Base-by-base conservation (phyloP, 202 grass and related monocot genomes). In the Alloteropsis angusta region DNA sequence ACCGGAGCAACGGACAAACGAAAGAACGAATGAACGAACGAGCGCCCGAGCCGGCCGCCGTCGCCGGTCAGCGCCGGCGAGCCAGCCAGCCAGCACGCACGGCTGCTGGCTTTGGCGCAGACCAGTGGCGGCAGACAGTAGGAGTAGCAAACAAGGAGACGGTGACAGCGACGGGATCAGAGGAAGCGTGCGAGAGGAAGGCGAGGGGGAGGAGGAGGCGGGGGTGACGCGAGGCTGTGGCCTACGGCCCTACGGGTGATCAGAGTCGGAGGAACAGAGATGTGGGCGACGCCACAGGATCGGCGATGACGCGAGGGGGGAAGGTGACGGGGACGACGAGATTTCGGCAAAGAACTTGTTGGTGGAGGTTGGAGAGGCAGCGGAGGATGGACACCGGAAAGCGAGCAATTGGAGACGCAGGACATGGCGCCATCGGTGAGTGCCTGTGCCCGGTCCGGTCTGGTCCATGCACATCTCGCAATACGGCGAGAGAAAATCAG, bases 21-120 rank as follows among this genome's bases (percentile, higher is more conserved):
- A 76, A 74, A 52, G 73, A 58, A 57, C 21, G 81, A 71, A 65
- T 13, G 52, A 76, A 74, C 52, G 73, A 58, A 57, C 21, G 81
- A 71, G 52, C 13, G 59, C 18, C 7, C 12, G 14, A 46, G 38
- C 42, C 39, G 47, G 76, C 66, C 45, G 36, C 47, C 41, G 41
- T 43, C 58, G 18, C 19, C 57, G 39, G 72, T 83, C 57, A 75
- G 68, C 84, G 66, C 9, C 63, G 64, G 38, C 39, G 60, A 53
- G 71, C 64, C 9, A 54, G 19, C n/a, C n/a, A 54, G 19, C n/a
- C 26, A 30, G 58, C 68, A 10, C 32, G 69, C 68, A 18, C 32
- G 69, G 72, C 77, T 18, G 82, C 82, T 85, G 76, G 7, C 43
- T n/a, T 38, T 38, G 2, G 32, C 4, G 60, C 17, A 0, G 28